These are phyloP conservation scores for Chaetomium cochliodes DNA, from an alignment of 495 filamentous ascomycete species.

Conservation along the genomic window DNA sequence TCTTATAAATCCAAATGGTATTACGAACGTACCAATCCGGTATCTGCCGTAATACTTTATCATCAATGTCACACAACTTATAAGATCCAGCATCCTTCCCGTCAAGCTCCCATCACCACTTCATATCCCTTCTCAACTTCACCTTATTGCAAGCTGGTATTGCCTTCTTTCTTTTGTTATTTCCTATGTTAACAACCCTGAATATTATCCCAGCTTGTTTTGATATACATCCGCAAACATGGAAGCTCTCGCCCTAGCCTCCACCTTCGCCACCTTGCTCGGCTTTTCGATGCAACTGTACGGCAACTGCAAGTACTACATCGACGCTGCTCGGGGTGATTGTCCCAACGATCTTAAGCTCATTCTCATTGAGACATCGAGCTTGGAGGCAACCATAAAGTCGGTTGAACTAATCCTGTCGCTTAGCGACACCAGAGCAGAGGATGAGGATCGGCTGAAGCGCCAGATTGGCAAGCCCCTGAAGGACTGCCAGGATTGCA, in stretches of 20 bases:
- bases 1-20: no score
- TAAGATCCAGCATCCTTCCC: not conserved
- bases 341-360: not conserved
- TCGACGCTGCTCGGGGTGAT: not conserved
- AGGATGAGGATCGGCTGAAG: not conserved
- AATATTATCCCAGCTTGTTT: not conserved
- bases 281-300: constrained; percentile 8
- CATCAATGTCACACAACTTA: not conserved
- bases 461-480: constrained; percentile 2
- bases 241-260: constrained; percentile 8
- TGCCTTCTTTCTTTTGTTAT: not conserved
- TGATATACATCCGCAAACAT: not conserved
- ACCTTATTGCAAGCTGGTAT: not conserved
- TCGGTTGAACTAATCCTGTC: not conserved
- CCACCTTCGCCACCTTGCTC: constrained; percentile 7
- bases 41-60: not conserved
- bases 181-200: not conserved
- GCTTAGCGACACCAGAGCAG: not conserved
- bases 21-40: no score
- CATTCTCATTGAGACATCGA: constrained; percentile 12
- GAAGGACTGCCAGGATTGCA: not conserved
- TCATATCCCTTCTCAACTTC: not conserved
- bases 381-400: constrained; percentile 10
- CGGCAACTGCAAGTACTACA: constrained; percentile 3
- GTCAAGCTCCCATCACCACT: not conserved